Evolutionary conservation across 1,284 basidiomycete species (phyloP), one percentile per base, ranked within the genome.

Genomic region (Boletus coffeatus): DNA sequence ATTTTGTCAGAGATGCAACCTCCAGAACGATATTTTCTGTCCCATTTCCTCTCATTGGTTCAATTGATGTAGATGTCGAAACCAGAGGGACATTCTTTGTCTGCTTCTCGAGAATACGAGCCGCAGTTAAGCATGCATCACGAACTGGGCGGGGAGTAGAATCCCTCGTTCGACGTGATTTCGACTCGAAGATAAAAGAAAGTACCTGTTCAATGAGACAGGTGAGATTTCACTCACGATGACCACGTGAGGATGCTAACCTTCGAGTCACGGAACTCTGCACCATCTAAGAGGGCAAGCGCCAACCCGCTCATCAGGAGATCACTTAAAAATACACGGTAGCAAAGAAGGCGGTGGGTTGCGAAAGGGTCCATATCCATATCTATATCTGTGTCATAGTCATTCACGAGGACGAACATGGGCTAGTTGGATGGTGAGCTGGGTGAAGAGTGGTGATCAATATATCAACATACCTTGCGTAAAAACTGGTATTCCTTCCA

Each of bases 371-470:
- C 61, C 9, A 60, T 62, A 11, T 70, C 61, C 9, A 60, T 62
- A 10, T 70, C 61, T 1, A 66, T 64, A 6, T 69, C 64, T 4
- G 71, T 59, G 2, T 79, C 81, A 5, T 84, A 86, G 62, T 86
- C 85, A 66, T 83, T 81, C 11, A 78, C 74, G 74, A 89, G 76
- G 18, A 83, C 76, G 61, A 88, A 88, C 86, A 89, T 88, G 2
- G 88, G 88, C 85, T 88, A 61, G 39, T 50, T 3, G 14, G 29
- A 52, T 21, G 29, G 36, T 68, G 52, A 69, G 58, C 25, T 16
- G 13, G 34, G 41, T 52, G 55, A 48, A 50, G 34, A 55, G 3
- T 11, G 13, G 5, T 1, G 5, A 7, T 6, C 13, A 25, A 25
- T 2, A 21, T 16, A 13, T 14, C 6, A 9, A 64, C 67, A 36